Percentiles rank a stretch among this genome's conserved stretches.
These are phyloP conservation scores for Colletotrichum endophyticum DNA, from an alignment of 2,329 filamentous ascomycete species.

Conservation along the genomic window DNA sequence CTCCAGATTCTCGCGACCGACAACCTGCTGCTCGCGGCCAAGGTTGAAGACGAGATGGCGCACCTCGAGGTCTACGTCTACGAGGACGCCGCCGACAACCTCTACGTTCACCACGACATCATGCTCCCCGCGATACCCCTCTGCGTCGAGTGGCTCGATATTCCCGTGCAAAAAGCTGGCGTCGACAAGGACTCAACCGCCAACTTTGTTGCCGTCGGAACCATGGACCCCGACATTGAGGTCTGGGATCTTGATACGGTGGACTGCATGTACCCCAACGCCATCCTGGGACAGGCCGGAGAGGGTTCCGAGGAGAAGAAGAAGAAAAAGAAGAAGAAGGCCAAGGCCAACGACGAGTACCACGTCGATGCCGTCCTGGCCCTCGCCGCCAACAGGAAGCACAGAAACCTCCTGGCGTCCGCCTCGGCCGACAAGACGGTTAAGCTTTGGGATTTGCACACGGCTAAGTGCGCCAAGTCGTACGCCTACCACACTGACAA, in stretches of 20 bases:
- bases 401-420: constrained; percentile 92
- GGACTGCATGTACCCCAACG: constrained; percentile 98
- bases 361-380: constrained; percentile 94
- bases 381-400: constrained; percentile 88
- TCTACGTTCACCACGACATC: constrained; percentile 99
- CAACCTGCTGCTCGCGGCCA: constrained; percentile 89
- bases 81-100: constrained; percentile 92
- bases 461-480: constrained; percentile 90
- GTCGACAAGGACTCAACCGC: constrained; percentile 70
- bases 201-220: constrained; percentile 94
- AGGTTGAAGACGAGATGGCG: constrained; percentile 95
- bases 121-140: constrained; percentile 98
- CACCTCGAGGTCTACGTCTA: constrained; percentile 98
- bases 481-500: constrained; percentile 98
- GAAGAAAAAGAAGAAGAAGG: constrained; percentile 92
- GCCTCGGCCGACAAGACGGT: constrained; percentile 96
- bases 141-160: constrained; percentile 93
- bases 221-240: constrained; percentile 98
- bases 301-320: constrained; percentile 62
- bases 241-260: constrained; percentile 97
- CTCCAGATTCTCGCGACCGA: constrained; percentile 91
- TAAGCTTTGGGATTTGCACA: constrained; percentile 97
- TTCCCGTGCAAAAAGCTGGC: constrained; percentile 78
- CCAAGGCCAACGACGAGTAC: constrained; percentile 84
- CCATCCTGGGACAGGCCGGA: constrained; percentile 82